phyloP scores from a whole-genome alignment of 345 rosid species.

The Gossypium longicalyx region DNA sequence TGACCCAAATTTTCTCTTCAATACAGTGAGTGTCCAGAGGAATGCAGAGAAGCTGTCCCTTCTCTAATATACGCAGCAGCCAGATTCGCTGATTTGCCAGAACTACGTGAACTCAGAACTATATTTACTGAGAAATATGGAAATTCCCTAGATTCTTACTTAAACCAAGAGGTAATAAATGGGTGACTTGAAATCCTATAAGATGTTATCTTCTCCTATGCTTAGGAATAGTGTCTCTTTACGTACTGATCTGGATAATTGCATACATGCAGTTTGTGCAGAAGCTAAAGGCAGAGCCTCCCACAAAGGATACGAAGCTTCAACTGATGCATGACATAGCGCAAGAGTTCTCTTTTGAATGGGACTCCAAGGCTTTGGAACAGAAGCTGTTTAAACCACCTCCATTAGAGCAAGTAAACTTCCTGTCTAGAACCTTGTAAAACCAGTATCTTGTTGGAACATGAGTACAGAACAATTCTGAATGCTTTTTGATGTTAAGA shows the following conservation, averaged over 20 bases:
- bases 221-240: neutral
- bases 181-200: neutral
- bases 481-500: neutral
- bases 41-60: constrained; percentile 67
- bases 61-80: constrained; percentile 85
- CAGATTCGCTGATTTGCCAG: constrained; percentile 77
- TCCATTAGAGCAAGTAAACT: constrained; percentile 21
- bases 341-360: constrained; percentile 17
- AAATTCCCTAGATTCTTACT: constrained; percentile 38
- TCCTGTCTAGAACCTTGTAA: neutral
- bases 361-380: constrained; percentile 55
- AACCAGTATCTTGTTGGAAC: neutral
- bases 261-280: neutral
- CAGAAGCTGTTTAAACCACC: constrained; percentile 10
- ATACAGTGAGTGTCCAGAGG: constrained; percentile 80
- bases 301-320: constrained; percentile 10
- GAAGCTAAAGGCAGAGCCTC: constrained; percentile 11
- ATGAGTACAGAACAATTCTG: neutral
- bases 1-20: neutral
- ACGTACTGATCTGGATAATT: constrained; percentile 4
- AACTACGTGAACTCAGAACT: constrained; percentile 63
- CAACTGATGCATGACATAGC: constrained; percentile 5
- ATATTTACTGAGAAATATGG: constrained; percentile 61
- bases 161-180: constrained; percentile 52
- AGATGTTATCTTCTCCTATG: neutral